A percentile compares a stretch with the other conserved stretches of the same genome.
Evolutionary conservation across 75 land plant genomes (phyloP).

Genomic region (Isoetes taiwanensis): DNA sequence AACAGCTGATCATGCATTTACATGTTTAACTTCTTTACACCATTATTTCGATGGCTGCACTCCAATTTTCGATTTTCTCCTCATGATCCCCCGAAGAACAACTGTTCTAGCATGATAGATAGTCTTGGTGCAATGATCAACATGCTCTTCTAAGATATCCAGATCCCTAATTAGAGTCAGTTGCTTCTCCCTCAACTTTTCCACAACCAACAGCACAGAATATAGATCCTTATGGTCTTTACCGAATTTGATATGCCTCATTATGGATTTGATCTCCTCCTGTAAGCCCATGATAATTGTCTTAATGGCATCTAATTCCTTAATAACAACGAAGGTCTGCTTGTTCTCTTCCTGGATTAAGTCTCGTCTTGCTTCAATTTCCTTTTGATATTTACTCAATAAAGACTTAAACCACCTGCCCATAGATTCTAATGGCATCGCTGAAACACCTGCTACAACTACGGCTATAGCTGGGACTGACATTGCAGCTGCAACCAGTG

Average conservation of each 20-base stretch:
- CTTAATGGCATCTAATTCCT: constrained; percentile 63
- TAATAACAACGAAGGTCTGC: constrained; percentile 48
- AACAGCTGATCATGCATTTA: no score
- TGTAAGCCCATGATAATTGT: constrained; percentile 31
- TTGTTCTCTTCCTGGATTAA: constrained; percentile 30
- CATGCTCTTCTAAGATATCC: constrained; percentile 52
- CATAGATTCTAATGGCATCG: constrained; percentile 52
- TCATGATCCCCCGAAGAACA: no score
- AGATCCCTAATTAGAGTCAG: constrained; percentile 44
- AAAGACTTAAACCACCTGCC: constrained; percentile 73
- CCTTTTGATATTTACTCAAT: constrained; percentile 43
- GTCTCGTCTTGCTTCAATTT: constrained; percentile 45
- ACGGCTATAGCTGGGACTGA: constrained; percentile 45
- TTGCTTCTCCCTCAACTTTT: constrained; percentile 45
- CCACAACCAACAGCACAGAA: constrained; percentile 36
- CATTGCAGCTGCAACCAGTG: constrained; percentile 58
- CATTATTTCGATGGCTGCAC: no score
- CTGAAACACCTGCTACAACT: constrained; percentile 36
- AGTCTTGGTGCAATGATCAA: constrained; percentile 44
- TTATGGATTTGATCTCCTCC: constrained; percentile 33
- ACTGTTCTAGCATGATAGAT: constrained; percentile 59
- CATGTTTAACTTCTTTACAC: no score
- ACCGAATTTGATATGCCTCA: constrained; percentile 30
- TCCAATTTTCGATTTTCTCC: no score
- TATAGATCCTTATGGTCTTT: constrained; percentile 28